A percentile compares a stretch with the other conserved stretches of the same genome.
Conservation (phyloP, 768 basidiomycete species). For the Pisolithus microcarpus region DNA sequence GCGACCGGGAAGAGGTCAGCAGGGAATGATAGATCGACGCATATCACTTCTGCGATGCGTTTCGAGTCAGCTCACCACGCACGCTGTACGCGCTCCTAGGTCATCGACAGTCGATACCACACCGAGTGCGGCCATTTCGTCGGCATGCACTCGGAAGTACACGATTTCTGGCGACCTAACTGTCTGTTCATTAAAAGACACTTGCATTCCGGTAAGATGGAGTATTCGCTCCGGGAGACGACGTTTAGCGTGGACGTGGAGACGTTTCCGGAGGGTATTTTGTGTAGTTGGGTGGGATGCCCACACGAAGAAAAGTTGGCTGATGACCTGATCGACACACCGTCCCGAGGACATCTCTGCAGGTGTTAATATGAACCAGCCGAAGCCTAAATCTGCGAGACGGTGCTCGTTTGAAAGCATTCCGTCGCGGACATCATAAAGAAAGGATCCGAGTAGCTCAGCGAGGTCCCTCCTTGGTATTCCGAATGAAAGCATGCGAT, state of each 20-base stretch:
- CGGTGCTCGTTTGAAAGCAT: constrained; percentile 11
- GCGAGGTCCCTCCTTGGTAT: constrained; percentile 33
- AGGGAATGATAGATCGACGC: constrained; percentile 38
- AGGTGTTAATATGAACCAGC: constrained; percentile 4
- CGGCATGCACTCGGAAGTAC: constrained; percentile 59
- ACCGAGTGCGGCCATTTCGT: too few species aligned
- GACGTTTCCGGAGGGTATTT: constrained; percentile 15
- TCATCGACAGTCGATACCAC: constrained; percentile 76
- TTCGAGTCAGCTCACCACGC: not conserved
- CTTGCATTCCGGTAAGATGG: constrained; percentile 45
- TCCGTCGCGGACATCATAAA: constrained; percentile 32
- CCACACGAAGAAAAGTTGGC: constrained; percentile 53
- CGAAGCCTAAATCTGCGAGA: constrained; percentile 31
- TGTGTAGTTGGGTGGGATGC: constrained; percentile 31
- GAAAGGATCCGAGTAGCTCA: constrained; percentile 39
- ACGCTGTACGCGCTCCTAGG: constrained; percentile 30
- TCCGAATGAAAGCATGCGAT: constrained; percentile 44
- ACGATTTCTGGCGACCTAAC: constrained; percentile 57
- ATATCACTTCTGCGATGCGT: not conserved
- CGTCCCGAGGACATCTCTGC: constrained; percentile 19
- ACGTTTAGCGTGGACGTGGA: constrained; percentile 27
- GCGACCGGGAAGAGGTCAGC: constrained; percentile 46
- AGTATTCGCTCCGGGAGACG: constrained; percentile 24
- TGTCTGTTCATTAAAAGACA: constrained; percentile 71
- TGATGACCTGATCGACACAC: constrained; percentile 43